phyloP scores from a whole-genome alignment of 495 filamentous ascomycete genomes.

The Penicillium coprophilum region DNA sequence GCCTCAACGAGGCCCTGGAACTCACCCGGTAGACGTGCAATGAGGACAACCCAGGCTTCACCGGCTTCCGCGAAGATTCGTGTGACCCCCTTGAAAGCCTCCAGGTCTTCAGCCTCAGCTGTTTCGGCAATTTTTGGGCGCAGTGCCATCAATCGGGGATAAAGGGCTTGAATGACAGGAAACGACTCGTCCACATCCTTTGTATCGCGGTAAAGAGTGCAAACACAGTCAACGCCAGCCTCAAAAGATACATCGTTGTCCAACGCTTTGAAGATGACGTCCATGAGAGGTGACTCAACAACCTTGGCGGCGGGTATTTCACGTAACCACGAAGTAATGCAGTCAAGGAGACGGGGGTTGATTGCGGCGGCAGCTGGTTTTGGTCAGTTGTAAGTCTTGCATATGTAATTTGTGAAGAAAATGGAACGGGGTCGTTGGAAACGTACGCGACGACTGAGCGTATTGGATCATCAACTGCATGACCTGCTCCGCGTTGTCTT shows the following conservation, averaged over 20 bases:
- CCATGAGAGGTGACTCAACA: constrained; percentile 80
- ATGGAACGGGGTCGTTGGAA: not conserved
- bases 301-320: constrained; percentile 84
- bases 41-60: constrained; percentile 87
- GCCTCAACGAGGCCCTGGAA: constrained; percentile 88
- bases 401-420: not conserved
- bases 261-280: constrained; percentile 74
- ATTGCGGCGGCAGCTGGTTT: constrained; percentile 62
- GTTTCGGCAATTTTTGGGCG: constrained; percentile 72
- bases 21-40: constrained; percentile 75
- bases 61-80: constrained; percentile 90
- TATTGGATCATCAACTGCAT: constrained; percentile 83
- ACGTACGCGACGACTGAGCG: constrained; percentile 82
- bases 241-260: constrained; percentile 75
- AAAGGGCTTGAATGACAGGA: constrained; percentile 76
- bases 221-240: constrained; percentile 89
- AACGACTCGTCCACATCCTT: constrained; percentile 84
- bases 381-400: constrained; percentile 2
- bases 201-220: constrained; percentile 87
- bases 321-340: constrained; percentile 92
- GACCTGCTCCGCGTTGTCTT: constrained; percentile 85
- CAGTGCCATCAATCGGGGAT: constrained; percentile 77
- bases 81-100: constrained; percentile 83
- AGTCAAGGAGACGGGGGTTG: constrained; percentile 89
- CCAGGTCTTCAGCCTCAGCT: constrained; percentile 80